Evolutionary conservation across 306 rosid species (phyloP), one percentile per base, ranked within the genome.

Genomic region (Sechiopsis laciniata): DNA sequence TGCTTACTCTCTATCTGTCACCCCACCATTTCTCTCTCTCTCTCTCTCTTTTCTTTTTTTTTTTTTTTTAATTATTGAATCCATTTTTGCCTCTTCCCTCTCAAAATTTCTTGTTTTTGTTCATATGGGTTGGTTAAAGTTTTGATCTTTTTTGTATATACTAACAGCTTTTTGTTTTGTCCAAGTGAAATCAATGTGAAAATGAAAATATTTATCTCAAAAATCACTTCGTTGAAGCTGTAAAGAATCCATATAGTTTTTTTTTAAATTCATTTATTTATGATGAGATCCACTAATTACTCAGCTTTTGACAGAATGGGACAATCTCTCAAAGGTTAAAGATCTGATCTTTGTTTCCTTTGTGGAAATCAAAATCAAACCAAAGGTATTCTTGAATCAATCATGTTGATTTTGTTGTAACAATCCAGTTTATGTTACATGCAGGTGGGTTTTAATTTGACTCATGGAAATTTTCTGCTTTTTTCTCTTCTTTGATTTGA

Each of bases 1-100:
- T 94, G 96, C 97, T 88, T 73, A 88, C 91, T 74, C 89, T 91
- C 99, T 94, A 10, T 83, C 96, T 89, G 99, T 94, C 99, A 84
- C 84, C 88, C 73, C 90, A 56, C 17, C 65, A 55, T 73, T 62
- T 78, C 59, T 66, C 67, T 60, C 59, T 57, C 10, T 7, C n/a
- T n/a, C n/a, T 78, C 59, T 66, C 67, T 60, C 59, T 57, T n/a
- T n/a, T n/a, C 10, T 7, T 16, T 76, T 53, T 76, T 63, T 70
- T 9, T 63, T 40, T 29, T 1, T 1, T 3, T 7, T 63, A 5
- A 11, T 32, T 32, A 12, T 35, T 62, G 7, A 62, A 62, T 61
- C 54, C 21, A 14, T 76, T 13, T 2, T 35, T 73, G 5, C 22
- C 48, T 62, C 3, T 17, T 73, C 21, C 55, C 55, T 37, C 54